Conservation (phyloP, 257 asterid genomes). For the Gentiana macrophylla region DNA sequence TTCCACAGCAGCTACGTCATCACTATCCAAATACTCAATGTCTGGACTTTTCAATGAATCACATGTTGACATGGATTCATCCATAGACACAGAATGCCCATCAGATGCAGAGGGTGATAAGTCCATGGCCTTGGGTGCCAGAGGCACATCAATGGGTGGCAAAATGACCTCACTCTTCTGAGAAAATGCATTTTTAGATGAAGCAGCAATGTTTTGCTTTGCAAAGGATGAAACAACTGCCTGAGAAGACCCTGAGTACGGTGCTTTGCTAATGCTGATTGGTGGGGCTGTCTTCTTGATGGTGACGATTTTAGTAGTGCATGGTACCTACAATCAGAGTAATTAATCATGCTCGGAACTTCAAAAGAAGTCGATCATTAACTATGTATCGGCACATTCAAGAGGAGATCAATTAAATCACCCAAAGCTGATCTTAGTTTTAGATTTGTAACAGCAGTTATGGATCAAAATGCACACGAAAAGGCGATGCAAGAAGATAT, state of each 20-base stretch:
- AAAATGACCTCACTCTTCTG: slow-evolving; percentile 24
- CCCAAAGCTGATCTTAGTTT: too few species aligned
- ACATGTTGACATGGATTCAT: slow-evolving; percentile 78
- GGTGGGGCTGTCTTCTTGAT: slow-evolving; percentile 53
- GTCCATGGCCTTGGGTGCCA: slow-evolving; percentile 18
- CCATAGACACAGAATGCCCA: slow-evolving; percentile 54
- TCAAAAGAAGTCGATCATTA: too few species aligned
- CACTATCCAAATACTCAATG: slow-evolving; percentile 68
- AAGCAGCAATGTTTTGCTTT: slow-evolving; percentile 31
- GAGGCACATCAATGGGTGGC: slow-evolving; percentile 15
- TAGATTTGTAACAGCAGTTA: too few species aligned
- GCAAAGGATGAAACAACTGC: slow-evolving; percentile 23
- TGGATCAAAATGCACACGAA: too few species aligned
- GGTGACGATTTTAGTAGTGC: slow-evolving; percentile 48
- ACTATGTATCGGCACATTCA: too few species aligned
- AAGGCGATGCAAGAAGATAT: too few species aligned
- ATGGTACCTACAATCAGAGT: slow-evolving; percentile 38
- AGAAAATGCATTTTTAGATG: slow-evolving; percentile 19
- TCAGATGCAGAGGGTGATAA: slow-evolving; percentile 47
- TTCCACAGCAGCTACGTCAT: slow-evolving; percentile 41
- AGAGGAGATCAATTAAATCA: too few species aligned
- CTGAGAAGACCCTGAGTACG: slow-evolving; percentile 14
- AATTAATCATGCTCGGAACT: too few species aligned
- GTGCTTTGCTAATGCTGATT: slow-evolving; percentile 16
- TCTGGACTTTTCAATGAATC: slow-evolving; percentile 82